Evolutionary conservation across 768 basidiomycete species (phyloP).

Genomic region (Xerocomellus chrysenteron): DNA sequence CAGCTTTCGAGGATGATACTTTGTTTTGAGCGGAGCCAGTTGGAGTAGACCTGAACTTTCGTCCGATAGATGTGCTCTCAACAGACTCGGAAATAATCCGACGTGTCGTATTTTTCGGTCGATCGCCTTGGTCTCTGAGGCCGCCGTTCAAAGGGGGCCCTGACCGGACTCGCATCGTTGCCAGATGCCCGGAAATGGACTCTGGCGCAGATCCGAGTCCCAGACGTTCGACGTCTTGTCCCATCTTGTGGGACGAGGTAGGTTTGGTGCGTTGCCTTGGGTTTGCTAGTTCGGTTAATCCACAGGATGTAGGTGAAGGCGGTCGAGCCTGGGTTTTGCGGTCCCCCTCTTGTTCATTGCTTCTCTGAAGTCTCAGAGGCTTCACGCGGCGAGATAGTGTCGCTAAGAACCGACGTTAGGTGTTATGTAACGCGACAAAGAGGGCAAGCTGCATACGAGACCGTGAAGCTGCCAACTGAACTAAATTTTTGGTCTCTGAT

Average conservation of each 20-base stretch:
- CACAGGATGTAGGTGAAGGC: conserved; percentile 7
- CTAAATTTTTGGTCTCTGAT: conserved; percentile 23
- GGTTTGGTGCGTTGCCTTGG: conserved; percentile 16
- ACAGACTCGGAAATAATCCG: conserved; percentile 23
- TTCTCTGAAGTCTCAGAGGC: conserved; percentile 11
- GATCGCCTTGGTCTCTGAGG: not conserved
- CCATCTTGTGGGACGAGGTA: conserved; percentile 9
- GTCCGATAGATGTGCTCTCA: conserved; percentile 3
- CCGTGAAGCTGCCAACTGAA: conserved; percentile 3
- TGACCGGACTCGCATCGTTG: conserved; percentile 20
- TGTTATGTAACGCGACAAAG: not conserved
- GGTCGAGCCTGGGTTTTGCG: not conserved
- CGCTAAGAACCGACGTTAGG: conserved; percentile 10
- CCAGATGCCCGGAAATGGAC: conserved; percentile 31
- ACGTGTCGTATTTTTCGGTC: conserved; percentile 4
- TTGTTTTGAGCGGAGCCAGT: conserved; percentile 1
- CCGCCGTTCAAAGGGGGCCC: conserved; percentile 5
- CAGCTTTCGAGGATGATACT: conserved; percentile 8
- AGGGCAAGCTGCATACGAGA: conserved; percentile 20
- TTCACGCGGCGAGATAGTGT: conserved; percentile 12
- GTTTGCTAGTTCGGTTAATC: not conserved
- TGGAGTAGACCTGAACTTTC: conserved; percentile 1
- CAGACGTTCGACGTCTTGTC: conserved; percentile 7
- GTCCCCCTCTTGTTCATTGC: conserved; percentile 9
- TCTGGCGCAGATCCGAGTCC: conserved; percentile 23